Evolutionary conservation across 192 early-diverging fungal species (phyloP).

Genomic region (Chytriomyces sp.): DNA sequence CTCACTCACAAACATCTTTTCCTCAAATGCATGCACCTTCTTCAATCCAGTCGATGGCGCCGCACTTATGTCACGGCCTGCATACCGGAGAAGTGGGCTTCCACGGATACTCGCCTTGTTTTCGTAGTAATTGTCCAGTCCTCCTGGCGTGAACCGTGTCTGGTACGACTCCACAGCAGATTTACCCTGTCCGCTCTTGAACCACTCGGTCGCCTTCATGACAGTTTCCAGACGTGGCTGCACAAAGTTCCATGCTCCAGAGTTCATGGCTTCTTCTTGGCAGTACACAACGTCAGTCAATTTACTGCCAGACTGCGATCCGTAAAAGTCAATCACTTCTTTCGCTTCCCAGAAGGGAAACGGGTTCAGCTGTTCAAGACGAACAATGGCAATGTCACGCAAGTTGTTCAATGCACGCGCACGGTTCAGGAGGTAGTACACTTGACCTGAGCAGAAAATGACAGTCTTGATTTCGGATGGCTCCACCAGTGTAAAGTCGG

Average conservation of each 20-base stretch:
- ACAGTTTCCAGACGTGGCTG: conserved; percentile 85
- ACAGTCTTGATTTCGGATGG: conserved; percentile 89
- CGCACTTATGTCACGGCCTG: conserved; percentile 87
- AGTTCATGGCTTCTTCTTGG: conserved; percentile 96
- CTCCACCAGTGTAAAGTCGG: conserved; percentile 67
- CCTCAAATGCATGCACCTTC: conserved; percentile 81
- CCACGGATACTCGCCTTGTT: conserved; percentile 50
- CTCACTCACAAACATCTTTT: conserved; percentile 57
- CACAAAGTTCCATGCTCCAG: conserved; percentile 89
- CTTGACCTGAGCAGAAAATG: conserved; percentile 95
- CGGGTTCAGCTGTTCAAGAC: conserved; percentile 92
- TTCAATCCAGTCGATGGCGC: conserved; percentile 84
- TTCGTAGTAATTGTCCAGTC: conserved; percentile 50
- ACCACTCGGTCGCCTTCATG: conserved; percentile 73
- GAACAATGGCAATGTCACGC: conserved; percentile 86
- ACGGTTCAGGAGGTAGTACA: conserved; percentile 90
- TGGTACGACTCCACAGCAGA: conserved; percentile 46
- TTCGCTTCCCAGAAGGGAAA: conserved; percentile 94
- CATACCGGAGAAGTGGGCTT: conserved; percentile 65
- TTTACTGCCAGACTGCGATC: conserved; percentile 49
- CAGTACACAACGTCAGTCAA: conserved; percentile 87
- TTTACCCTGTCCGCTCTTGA: conserved; percentile 62
- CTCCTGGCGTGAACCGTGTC: conserved; percentile 44
- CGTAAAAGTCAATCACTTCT: conserved; percentile 87
- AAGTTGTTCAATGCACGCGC: conserved; percentile 93